Evolutionary conservation across 306 rosid species (phyloP).

Genomic region (Lathyrus sativus): DNA sequence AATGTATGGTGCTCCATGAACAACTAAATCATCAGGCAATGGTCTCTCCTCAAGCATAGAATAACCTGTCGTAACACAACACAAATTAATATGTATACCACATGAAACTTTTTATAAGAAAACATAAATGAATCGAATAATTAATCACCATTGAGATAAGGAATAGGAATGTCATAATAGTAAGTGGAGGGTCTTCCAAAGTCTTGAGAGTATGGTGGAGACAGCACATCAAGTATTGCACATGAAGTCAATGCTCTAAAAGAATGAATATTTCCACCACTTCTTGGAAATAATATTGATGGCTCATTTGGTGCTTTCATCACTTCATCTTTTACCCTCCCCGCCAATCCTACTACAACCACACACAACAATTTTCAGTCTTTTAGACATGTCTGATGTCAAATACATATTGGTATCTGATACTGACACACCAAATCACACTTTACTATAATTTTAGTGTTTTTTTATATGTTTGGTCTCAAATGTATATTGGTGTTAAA

Average conservation of each 20-base stretch:
- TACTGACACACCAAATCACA: too few species aligned
- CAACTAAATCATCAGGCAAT: constrained; percentile 52
- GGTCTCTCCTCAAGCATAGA: constrained; percentile 58
- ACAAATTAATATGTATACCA: neutral
- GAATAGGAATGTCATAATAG: constrained; percentile 50
- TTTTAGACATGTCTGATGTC: too few species aligned
- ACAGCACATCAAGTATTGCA: constrained; percentile 64
- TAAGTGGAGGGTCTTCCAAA: constrained; percentile 68
- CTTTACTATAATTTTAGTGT: too few species aligned
- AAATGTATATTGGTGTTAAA: too few species aligned
- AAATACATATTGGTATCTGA: too few species aligned
- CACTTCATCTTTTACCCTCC: constrained; percentile 47
- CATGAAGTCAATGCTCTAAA: constrained; percentile 60
- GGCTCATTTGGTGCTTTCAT: constrained; percentile 55
- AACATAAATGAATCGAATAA: neutral
- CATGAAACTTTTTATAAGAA: neutral
- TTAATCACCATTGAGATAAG: constrained; percentile 54
- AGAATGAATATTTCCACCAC: constrained; percentile 75
- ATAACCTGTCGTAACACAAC: constrained; percentile 45
- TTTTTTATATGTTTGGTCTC: too few species aligned
- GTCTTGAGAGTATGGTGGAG: constrained; percentile 67
- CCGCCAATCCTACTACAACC: constrained; percentile 57
- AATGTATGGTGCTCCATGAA: constrained; percentile 60
- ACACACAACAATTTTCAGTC: constrained; percentile 16
- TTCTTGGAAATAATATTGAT: constrained; percentile 53